Conservation (phyloP, 768 basidiomycete genomes). For the Cystofilobasidium ferigula region DNA sequence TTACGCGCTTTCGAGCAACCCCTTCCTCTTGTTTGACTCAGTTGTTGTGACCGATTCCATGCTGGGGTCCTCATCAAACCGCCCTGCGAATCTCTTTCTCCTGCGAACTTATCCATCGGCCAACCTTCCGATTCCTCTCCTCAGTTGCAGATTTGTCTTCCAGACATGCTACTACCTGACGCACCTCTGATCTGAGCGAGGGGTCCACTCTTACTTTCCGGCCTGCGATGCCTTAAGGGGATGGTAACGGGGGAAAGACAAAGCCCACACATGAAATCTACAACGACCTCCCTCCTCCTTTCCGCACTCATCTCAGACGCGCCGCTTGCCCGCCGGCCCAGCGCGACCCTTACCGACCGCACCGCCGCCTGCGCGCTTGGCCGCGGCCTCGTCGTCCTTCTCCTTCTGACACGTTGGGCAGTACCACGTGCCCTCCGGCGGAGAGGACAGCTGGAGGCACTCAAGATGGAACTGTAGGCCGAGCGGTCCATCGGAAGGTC, state of each 20-base stretch:
- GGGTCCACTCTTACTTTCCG: too few species aligned
- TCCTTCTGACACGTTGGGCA: slow-evolving; percentile 58
- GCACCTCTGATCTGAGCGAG: too few species aligned
- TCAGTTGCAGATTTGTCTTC: too few species aligned
- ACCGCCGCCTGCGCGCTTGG: too few species aligned
- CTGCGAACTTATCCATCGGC: too few species aligned
- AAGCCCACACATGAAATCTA: too few species aligned
- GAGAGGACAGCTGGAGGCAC: slow-evolving; percentile 57
- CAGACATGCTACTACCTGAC: too few species aligned
- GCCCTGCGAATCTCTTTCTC: too few species aligned
- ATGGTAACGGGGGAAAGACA: too few species aligned
- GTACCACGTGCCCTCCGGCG: slow-evolving; percentile 64
- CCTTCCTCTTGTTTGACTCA: background rate
- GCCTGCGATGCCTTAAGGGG: too few species aligned
- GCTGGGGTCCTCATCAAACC: background rate
- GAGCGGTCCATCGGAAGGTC: slow-evolving; percentile 22
- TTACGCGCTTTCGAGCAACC: background rate
- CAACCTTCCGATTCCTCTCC: too few species aligned
- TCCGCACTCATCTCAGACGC: background rate
- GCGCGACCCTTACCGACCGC: too few species aligned
- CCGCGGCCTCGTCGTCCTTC: slow-evolving; percentile 42
- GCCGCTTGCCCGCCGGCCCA: background rate
- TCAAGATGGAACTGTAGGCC: slow-evolving; percentile 63
- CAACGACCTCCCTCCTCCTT: background rate
- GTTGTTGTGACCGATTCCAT: background rate